phyloP scores from a whole-genome alignment of 2,329 filamentous ascomycete genomes.

The Alternaria brassicicola region DNA sequence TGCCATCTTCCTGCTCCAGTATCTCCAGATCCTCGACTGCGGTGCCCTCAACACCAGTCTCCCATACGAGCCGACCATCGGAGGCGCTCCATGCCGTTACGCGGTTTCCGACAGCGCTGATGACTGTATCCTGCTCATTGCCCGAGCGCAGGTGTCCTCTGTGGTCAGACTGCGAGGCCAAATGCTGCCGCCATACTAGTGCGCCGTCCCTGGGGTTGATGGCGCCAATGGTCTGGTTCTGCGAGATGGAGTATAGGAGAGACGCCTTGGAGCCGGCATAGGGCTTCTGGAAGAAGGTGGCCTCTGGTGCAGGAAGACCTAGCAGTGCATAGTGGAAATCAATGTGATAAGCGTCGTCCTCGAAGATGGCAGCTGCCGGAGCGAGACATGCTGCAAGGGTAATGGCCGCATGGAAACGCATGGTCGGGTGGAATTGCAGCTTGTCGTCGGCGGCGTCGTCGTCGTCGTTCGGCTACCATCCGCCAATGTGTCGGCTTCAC shows the following conservation, averaged over 20 bases:
- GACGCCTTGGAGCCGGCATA: constrained; percentile 81
- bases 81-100: constrained; percentile 84
- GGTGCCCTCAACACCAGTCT: constrained; percentile 62
- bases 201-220: constrained; percentile 86
- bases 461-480: neutral
- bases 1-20: constrained; percentile 69
- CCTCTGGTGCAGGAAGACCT: constrained; percentile 78
- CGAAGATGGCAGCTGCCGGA: constrained; percentile 72
- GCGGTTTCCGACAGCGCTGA: constrained; percentile 71
- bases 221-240: constrained; percentile 81
- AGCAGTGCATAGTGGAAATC: constrained; percentile 93
- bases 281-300: constrained; percentile 94
- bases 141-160: constrained; percentile 67
- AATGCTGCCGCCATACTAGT: constrained; percentile 82
- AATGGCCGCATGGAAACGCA: constrained; percentile 47
- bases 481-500: neutral
- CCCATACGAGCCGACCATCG: constrained; percentile 81
- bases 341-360: constrained; percentile 87
- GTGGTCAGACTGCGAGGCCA: constrained; percentile 55
- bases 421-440: constrained; percentile 32
- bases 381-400: constrained; percentile 53
- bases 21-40: constrained; percentile 75
- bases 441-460: constrained; percentile 5
- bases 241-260: constrained; percentile 88
- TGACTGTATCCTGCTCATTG: constrained; percentile 78